Base-by-base conservation (phyloP, 2,329 filamentous ascomycete genomes). In the Trichoderma sp. region DNA sequence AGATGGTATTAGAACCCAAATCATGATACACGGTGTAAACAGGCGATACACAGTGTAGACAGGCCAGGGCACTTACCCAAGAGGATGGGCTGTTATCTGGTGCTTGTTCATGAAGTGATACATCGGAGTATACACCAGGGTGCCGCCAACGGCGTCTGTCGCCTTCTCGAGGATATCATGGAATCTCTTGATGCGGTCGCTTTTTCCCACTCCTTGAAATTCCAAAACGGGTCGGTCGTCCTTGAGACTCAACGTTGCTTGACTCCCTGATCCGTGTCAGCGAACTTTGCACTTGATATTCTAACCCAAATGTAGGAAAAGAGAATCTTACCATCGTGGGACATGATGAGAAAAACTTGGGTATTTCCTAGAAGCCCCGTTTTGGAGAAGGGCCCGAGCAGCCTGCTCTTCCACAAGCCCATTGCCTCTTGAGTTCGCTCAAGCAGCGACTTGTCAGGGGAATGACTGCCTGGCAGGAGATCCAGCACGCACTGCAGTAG, bases 311-410 rank as follows among this genome's bases (percentile, higher is more conserved):
- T 26, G 13, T 12, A 2, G 34, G 17, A 13, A 2, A 8, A 34
- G 0, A 7, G 1, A 3, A 5, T 76, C 81, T 77, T 81, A 82
- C 85, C 88, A 74, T 91, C 90, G 75, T 92, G 89, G 2, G 87
- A 88, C 88, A 92, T 91, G 76, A 91, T 84, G 4, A 92, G 82
- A 76, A 91, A 92, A 0, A 89, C 84, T 71, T 90, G 87, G 0
- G 89, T 92, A 71, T 81, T 86, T 77, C 88, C 85, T 23, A 91
- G 80, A 20, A 88, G 88, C 0, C 90, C 88, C 7, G 83, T 82
- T 7, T 81, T 81, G 67, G 81, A 84, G 74, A 90, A 90, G 0
- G 89, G 88, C 0, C 90, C 90, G 0, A 90, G 77, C 53, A 90
- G 81, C n/a, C 84, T 80, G 77, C 86, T 88, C 26, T 34, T 86